Evolutionary conservation across 2,329 filamentous ascomycete genomes (phyloP).

Genomic region (Zalaria sp.): DNA sequence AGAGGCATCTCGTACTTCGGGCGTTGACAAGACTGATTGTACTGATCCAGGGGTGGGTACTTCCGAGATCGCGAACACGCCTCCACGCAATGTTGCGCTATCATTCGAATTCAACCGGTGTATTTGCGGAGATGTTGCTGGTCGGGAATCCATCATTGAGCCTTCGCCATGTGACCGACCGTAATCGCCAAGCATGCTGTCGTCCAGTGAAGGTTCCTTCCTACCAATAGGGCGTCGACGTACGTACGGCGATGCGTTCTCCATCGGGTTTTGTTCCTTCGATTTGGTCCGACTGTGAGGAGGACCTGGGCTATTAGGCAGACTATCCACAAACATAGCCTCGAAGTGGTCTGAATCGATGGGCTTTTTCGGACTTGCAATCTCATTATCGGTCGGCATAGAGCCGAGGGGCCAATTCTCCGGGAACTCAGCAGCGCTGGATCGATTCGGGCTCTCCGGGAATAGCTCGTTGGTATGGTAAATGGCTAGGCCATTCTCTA

Average conservation of each 20-base stretch:
- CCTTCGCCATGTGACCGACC: too few species aligned
- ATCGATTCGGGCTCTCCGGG: too few species aligned
- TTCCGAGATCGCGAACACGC: constrained; percentile 1
- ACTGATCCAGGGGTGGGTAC: constrained; percentile 5
- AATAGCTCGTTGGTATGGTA: too few species aligned
- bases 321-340: constrained; percentile 16
- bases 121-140: too few species aligned
- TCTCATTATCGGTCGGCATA: constrained; percentile 3
- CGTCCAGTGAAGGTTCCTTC: constrained; percentile 2
- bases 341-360: constrained; percentile 18
- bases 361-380: constrained; percentile 8
- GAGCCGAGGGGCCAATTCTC: constrained; percentile 7
- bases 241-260: not conserved
- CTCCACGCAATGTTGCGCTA: too few species aligned
- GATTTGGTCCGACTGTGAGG: constrained; percentile 1
- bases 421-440: not conserved
- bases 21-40: constrained; percentile 11
- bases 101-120: too few species aligned
- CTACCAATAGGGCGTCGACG: constrained; percentile 1
- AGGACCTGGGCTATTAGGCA: constrained; percentile 9
- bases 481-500: too few species aligned
- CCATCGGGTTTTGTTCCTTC: constrained; percentile 3
- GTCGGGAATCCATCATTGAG: too few species aligned
- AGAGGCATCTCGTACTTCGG: constrained; percentile 13
- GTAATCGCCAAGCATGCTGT: not conserved